Evolutionary conservation across 2,329 filamentous ascomycete species (phyloP).

Genomic region (Ophiocordyceps camponoti-leonardi): DNA sequence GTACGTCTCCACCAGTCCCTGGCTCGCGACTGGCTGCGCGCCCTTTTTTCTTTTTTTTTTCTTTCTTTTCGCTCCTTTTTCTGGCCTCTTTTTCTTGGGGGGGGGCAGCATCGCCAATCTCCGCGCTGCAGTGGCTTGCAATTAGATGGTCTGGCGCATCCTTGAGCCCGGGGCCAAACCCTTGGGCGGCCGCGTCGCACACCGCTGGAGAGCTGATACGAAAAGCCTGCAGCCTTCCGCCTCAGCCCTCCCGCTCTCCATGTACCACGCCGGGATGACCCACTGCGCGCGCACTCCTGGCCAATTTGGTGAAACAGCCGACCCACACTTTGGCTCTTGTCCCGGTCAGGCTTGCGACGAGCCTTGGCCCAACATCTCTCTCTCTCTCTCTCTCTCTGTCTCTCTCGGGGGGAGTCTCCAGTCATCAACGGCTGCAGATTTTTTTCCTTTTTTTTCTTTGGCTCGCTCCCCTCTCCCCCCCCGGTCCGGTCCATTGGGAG

Average conservation of each 20-base stretch:
- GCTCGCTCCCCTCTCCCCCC: neutral
- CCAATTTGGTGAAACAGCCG: slow-evolving; percentile 8
- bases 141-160: slow-evolving; percentile 2
- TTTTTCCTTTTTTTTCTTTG: neutral
- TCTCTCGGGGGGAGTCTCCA: no score
- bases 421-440: slow-evolving; percentile 1
- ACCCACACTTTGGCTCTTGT: slow-evolving; percentile 5
- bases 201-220: slow-evolving; percentile 2
- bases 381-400: no score
- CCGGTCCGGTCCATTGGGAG: neutral
- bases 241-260: slow-evolving; percentile 8
- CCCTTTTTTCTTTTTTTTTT: no score
- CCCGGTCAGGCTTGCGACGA: slow-evolving; percentile 7
- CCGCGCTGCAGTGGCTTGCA: neutral
- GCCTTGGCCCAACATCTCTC: slow-evolving; percentile 1
- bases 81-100: no score
- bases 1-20: neutral
- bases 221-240: slow-evolving; percentile 9
- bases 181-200: slow-evolving; percentile 1
- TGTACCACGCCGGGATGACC: slow-evolving; percentile 7
- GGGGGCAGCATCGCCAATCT: neutral
- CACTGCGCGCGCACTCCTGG: slow-evolving; percentile 7
- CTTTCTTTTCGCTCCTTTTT: no score
- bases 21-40: neutral
- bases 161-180: slow-evolving; percentile 1